Percentiles rank a stretch among this genome's conserved stretches.
Conservation (phyloP, 31 red algal species). For the Endocladia muricata region DNA sequence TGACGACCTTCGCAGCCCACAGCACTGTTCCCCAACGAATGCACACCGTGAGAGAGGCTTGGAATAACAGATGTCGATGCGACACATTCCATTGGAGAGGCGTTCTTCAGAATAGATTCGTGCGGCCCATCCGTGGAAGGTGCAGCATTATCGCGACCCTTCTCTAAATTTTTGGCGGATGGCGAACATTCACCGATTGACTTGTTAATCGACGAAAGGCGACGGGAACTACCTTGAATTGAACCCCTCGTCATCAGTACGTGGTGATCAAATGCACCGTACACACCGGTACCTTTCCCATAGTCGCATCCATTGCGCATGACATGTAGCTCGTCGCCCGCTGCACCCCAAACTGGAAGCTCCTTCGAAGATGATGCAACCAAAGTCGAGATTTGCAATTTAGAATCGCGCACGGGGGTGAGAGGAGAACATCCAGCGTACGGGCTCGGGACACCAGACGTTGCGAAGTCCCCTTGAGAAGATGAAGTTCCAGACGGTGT, state of each 20-base stretch:
- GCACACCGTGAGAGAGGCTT: background rate
- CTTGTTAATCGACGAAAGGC: background rate
- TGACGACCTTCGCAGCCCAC: background rate
- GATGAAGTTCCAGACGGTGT: conserved; percentile 53
- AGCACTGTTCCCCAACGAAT: background rate
- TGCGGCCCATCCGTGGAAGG: background rate
- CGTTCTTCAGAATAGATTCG: background rate
- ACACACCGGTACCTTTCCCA: background rate
- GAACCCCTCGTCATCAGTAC: background rate
- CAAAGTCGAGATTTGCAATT: conserved; percentile 51
- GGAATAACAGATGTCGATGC: background rate
- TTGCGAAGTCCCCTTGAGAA: conserved; percentile 13
- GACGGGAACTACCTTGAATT: background rate
- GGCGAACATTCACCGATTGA: too few relatives aligned
- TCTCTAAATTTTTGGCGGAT: background rate
- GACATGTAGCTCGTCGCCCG: background rate
- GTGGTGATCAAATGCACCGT: background rate
- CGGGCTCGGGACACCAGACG: conserved; percentile 53
- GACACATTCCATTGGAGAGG: conserved; percentile 15
- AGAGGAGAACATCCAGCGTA: conserved; percentile 50
- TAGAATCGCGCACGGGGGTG: conserved; percentile 43
- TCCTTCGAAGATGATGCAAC: conserved; percentile 21
- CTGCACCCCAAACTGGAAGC: conserved; percentile 7
- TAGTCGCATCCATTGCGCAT: background rate
- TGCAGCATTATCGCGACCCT: background rate